Conservation (phyloP, 164 flowering plant genomes). For the Euptelea pleiosperma region DNA sequence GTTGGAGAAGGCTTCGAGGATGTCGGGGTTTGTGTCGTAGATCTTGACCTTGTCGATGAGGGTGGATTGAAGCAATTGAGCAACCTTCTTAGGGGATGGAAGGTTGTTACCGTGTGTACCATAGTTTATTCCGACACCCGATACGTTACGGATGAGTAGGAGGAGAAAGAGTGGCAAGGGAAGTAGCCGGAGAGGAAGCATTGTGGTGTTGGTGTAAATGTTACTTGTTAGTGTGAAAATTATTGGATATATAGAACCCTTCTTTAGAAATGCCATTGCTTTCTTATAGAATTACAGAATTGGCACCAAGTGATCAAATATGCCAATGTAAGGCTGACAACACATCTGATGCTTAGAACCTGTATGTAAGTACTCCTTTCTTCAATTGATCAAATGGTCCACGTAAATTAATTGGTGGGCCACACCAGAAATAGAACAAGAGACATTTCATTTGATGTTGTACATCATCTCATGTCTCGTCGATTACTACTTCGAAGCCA, state of each 20-base stretch:
- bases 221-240: too few relatives aligned
- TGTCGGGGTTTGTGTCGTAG: slow-evolving; percentile 66
- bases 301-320: too few relatives aligned
- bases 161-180: neutral
- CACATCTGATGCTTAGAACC: too few relatives aligned
- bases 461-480: too few relatives aligned
- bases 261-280: neutral
- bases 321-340: too few relatives aligned
- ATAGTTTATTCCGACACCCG: slow-evolving; percentile 62
- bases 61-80: slow-evolving; percentile 56
- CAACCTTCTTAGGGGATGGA: slow-evolving; percentile 58
- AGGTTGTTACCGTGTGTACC: slow-evolving; percentile 71
- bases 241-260: neutral
- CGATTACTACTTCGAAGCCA: too few relatives aligned
- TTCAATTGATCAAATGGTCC: too few relatives aligned
- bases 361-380: too few relatives aligned
- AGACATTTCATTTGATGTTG: too few relatives aligned
- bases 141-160: slow-evolving; percentile 13
- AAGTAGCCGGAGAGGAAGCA: slow-evolving; percentile 5
- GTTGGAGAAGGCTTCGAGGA: slow-evolving; percentile 68
- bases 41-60: slow-evolving; percentile 61
- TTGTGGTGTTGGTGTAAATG: neutral
- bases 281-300: neutral
- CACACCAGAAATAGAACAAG: too few relatives aligned
- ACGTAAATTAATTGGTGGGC: too few relatives aligned